These are phyloP conservation scores for Saturnispora quitensis DNA, from an alignment of 805 yeast genomes.

Conservation along the genomic window DNA sequence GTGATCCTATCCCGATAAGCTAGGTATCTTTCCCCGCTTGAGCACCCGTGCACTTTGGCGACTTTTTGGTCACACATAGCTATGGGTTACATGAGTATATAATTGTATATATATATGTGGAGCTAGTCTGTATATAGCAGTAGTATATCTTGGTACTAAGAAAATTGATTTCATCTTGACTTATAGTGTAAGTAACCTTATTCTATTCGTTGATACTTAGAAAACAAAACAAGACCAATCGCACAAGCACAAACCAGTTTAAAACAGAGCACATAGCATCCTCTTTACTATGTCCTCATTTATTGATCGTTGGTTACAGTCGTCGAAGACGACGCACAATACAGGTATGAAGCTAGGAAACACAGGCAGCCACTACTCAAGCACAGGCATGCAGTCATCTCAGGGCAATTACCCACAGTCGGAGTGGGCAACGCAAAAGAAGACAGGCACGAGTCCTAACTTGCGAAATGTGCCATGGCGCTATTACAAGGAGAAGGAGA, in stretches of 20 bases:
- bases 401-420: constrained; percentile 19
- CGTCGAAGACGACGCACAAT: constrained; percentile 14
- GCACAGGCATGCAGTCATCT: constrained; percentile 15
- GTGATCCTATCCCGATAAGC: not conserved
- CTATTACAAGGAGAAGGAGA: constrained; percentile 16
- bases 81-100: no score
- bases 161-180: not conserved
- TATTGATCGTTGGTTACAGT: constrained; percentile 29
- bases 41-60: not conserved
- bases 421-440: constrained; percentile 5
- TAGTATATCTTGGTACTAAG: no score
- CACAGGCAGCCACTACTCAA: constrained; percentile 19
- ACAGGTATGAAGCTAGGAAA: constrained; percentile 16
- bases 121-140: not conserved
- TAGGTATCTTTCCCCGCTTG: not conserved
- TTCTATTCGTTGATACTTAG: no score
- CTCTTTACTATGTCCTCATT: constrained; percentile 22
- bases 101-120: no score
- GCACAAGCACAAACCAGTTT: not conserved
- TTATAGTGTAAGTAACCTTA: no score
- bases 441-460: constrained; percentile 20
- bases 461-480: constrained; percentile 24
- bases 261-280: not conserved
- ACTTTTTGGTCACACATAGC: not conserved
- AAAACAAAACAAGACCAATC: not conserved